Evolutionary conservation across 2,329 filamentous ascomycete species (phyloP), one percentile per base, ranked within the genome.

Genomic region (Calycina herbarum): DNA sequence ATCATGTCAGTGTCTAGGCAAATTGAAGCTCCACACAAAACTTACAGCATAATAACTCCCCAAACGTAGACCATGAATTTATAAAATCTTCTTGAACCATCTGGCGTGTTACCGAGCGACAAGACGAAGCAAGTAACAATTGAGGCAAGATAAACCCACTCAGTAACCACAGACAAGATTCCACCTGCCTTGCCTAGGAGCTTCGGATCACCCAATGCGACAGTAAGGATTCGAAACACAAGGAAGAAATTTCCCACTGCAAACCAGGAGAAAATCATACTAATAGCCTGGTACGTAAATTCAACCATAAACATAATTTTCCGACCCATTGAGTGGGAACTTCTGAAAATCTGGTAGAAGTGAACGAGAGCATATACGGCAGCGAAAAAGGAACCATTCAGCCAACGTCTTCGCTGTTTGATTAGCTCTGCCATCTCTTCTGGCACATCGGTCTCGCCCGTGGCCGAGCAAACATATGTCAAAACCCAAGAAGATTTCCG

Each of bases 1-100:
- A 27, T 31, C 13, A 20, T 31, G 59, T 51, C 17, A 51, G 40
- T 20, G 6, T 27, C 11, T 61, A 8, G 15, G 6, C 2, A n/a
- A 13, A 5, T 11, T 7, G 29, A 31, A 24, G 5, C 8, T 13
- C 2, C 5, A 29, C 6, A 42, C 6, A 48, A 40, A 13, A 82
- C 87, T 79, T 84, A 92, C 83, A 93, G 82, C 91, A 98, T 98
- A 75, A 98, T 94, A 66, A 91, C 82, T 48, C 89, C 92, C 94
- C 94, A 98, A 82, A 97, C 97, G 77, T 93, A 90, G 10, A 97
- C 92, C 91, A 97, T 97, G 60, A 90, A 90, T 82, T 94, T 90
- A 79, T 98, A 98, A 72, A 95, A 90, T 76, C 87, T 93, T 71
- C 94, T 94, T 11, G 92, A 96, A 38, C 95, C 95, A 72, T 95